phyloP scores from a whole-genome alignment of 2,329 filamentous ascomycete species.

The Colletotrichum caudatum region DNA sequence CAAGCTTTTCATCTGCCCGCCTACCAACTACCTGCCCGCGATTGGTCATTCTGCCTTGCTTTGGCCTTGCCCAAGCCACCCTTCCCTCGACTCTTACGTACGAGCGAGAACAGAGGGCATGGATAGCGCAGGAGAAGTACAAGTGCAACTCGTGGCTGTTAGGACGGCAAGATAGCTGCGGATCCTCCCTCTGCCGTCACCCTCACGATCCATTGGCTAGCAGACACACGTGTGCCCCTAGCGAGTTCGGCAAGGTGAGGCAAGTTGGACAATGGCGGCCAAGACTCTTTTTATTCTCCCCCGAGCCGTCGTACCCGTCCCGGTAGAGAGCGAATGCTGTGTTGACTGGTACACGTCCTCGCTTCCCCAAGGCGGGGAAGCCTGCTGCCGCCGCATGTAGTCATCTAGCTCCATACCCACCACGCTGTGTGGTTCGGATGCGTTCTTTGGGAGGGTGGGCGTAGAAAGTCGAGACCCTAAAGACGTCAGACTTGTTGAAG shows the following conservation, averaged over 20 bases:
- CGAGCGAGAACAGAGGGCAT: background rate
- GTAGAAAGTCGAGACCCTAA: background rate
- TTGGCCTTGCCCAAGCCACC: constrained; percentile 13
- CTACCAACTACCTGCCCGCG: background rate
- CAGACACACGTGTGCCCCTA: constrained; percentile 3
- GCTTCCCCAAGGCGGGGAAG: background rate
- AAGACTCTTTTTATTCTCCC: constrained; percentile 18
- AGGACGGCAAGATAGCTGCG: constrained; percentile 2
- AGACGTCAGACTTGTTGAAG: constrained; percentile 34
- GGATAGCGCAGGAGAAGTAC: background rate
- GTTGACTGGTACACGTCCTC: background rate
- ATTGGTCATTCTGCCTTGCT: constrained; percentile 22
- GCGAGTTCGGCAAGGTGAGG: constrained; percentile 7
- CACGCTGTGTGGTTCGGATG: constrained; percentile 14
- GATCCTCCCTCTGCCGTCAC: constrained; percentile 2
- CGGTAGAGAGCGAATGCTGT: background rate
- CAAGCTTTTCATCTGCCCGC: constrained; percentile 9
- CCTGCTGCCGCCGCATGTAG: background rate
- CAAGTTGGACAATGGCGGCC: constrained; percentile 11
- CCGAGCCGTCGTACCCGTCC: constrained; percentile 26
- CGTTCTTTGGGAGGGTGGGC: background rate
- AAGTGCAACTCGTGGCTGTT: constrained; percentile 17
- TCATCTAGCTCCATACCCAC: background rate
- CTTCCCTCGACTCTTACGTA: constrained; percentile 2
- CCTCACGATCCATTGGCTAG: constrained; percentile 2